phyloP scores from a whole-genome alignment of 495 filamentous ascomycete species.

The Aspergillus funiculosus region DNA sequence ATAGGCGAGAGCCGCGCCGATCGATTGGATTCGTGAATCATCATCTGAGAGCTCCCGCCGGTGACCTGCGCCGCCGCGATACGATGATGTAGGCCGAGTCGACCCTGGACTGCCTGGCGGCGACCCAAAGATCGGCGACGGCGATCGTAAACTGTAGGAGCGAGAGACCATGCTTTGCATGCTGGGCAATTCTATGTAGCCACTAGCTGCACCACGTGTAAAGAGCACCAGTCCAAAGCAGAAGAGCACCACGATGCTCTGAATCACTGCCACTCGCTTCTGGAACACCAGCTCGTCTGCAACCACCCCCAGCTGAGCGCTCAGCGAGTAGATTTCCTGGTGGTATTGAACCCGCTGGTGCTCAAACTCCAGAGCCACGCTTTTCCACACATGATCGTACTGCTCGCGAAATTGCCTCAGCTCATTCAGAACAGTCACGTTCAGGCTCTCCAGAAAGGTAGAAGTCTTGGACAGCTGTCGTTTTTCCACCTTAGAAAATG shows the following conservation, averaged over 20 bases:
- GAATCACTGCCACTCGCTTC: conserved; percentile 86
- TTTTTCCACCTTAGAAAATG: conserved; percentile 85
- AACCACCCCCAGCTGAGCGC: conserved; percentile 70
- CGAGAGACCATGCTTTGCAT: conserved; percentile 53
- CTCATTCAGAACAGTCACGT: conserved; percentile 80
- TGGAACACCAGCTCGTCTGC: conserved; percentile 95
- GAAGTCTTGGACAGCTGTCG: conserved; percentile 79
- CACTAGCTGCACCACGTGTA: conserved; percentile 41
- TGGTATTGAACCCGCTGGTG: conserved; percentile 74
- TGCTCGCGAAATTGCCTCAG: conserved; percentile 72
- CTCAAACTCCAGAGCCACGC: conserved; percentile 86
- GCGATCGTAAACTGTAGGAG: conserved; percentile 41
- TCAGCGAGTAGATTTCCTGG: conserved; percentile 76
- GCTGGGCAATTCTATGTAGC: conserved; percentile 51
- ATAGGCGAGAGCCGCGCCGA: conserved; percentile 40
- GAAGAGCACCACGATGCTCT: conserved; percentile 77
- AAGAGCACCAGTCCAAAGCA: conserved; percentile 88
- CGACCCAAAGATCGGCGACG: conserved; percentile 38
- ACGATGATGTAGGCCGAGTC: conserved; percentile 38
- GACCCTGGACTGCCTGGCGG: conserved; percentile 43
- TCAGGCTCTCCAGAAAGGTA: conserved; percentile 74
- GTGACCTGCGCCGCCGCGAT: conserved; percentile 29
- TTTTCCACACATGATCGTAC: conserved; percentile 96
- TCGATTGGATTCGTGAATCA: conserved; percentile 30
- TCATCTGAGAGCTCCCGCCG: conserved; percentile 40